Evolutionary conservation across 192 early-diverging fungal genomes (phyloP).

Genomic region (Funneliformis mosseae): DNA sequence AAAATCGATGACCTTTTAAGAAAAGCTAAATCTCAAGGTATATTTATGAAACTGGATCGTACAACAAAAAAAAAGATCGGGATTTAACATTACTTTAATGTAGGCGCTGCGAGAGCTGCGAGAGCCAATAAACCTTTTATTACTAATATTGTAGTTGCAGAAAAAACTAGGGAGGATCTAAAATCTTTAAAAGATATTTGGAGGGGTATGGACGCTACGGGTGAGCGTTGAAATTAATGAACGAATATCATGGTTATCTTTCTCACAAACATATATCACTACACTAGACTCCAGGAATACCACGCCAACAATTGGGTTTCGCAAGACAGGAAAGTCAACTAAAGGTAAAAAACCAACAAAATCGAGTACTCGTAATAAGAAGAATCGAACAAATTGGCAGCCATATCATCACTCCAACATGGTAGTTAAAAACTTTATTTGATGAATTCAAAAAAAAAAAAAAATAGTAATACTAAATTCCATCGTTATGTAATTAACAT

Average conservation of each 20-base stretch:
- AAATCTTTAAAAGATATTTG: background rate
- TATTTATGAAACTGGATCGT: background rate
- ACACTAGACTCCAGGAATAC: background rate
- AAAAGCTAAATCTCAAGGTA: background rate
- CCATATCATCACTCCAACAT: background rate
- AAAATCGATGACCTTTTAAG: background rate
- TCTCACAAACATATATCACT: background rate
- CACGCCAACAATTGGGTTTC: background rate
- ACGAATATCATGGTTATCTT: background rate
- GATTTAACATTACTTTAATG: background rate
- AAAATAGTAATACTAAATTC: too few species aligned
- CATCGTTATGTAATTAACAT: background rate
- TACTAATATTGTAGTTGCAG: background rate
- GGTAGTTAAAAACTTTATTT: background rate
- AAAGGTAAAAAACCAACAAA: background rate
- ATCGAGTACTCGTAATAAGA: background rate
- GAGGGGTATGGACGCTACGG: background rate
- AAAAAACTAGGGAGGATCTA: background rate
- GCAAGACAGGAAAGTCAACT: background rate
- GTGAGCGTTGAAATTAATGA: background rate
- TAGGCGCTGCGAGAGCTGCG: background rate
- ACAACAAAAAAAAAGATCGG: background rate
- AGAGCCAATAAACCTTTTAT: background rate
- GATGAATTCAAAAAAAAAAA: too few species aligned
- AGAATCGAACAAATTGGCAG: background rate